phyloP scores from a whole-genome alignment of 2,329 filamentous ascomycete genomes.

The Chaetomium sp. region DNA sequence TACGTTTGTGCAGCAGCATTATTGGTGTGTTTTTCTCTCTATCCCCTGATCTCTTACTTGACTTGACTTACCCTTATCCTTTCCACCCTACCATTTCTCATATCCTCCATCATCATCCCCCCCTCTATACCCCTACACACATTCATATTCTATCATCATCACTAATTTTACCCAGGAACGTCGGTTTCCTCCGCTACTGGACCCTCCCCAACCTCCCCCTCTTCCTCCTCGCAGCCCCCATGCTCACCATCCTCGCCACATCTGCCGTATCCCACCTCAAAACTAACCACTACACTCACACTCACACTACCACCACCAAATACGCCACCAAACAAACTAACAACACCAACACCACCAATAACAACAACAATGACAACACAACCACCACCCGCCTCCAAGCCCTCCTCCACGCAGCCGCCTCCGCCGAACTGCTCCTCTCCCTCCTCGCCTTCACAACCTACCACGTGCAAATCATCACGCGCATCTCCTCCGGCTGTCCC shows the following conservation, averaged over 20 bases:
- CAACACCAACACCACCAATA: too few species aligned
- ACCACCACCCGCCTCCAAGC: slow-evolving; percentile 13
- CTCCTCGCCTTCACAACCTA: slow-evolving; percentile 69
- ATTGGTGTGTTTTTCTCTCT: slow-evolving; percentile 61
- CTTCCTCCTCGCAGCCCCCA: slow-evolving; percentile 75
- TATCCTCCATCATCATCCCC: too few species aligned
- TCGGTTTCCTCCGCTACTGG: slow-evolving; percentile 88
- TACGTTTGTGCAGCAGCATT: slow-evolving; percentile 77
- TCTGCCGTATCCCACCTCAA: too few species aligned
- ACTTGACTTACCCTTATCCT: too few species aligned
- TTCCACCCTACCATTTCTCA: too few species aligned
- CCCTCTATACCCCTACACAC: too few species aligned
- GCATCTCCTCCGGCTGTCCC: slow-evolving; percentile 81
- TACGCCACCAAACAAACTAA: too few species aligned
- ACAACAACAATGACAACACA: too few species aligned
- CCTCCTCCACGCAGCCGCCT: slow-evolving; percentile 54
- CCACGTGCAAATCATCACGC: slow-evolving; percentile 90
- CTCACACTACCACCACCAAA: too few species aligned
- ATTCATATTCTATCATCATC: too few species aligned
- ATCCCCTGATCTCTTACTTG: not conserved
- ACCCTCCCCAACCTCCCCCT: slow-evolving; percentile 77
- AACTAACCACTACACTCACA: too few species aligned
- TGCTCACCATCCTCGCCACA: slow-evolving; percentile 58
- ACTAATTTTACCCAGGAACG: slow-evolving; percentile 71
- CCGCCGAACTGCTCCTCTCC: slow-evolving; percentile 66